phyloP scores from a whole-genome alignment of 1,284 basidiomycete species.

The Hymenochaete sp. region DNA sequence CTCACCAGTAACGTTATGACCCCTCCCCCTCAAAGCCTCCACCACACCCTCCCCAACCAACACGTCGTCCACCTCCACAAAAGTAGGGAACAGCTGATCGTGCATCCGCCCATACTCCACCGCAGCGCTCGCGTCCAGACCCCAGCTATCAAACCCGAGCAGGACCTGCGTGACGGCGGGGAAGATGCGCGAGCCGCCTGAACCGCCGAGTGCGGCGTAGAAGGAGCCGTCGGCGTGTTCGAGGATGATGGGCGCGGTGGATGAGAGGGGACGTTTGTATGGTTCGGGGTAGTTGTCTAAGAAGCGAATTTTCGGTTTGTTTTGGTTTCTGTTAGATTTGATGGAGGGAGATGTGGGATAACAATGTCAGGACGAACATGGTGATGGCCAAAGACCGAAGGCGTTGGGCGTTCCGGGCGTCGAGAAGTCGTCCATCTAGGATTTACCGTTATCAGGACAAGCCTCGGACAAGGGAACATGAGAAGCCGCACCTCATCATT shows the following conservation, averaged over 20 bases:
- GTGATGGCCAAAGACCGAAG: conserved; percentile 80
- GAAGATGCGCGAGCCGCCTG: conserved; percentile 85
- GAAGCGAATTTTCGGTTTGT: no score
- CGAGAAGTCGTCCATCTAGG: conserved; percentile 84
- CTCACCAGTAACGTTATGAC: conserved; percentile 68
- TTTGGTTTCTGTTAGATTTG: no score
- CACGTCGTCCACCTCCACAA: conserved; percentile 57
- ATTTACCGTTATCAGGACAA: neutral
- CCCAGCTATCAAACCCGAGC: conserved; percentile 73
- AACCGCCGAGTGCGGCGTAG: conserved; percentile 70
- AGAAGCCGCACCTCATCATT: conserved; percentile 63
- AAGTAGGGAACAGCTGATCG: conserved; percentile 74
- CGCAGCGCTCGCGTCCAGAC: conserved; percentile 68
- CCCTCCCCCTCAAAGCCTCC: conserved; percentile 46
- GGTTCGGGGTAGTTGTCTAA: conserved; percentile 82
- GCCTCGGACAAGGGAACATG: neutral
- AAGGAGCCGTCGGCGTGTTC: conserved; percentile 67
- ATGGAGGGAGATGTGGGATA: conserved; percentile 3
- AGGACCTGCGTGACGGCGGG: conserved; percentile 73
- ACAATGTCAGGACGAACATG: conserved; percentile 53
- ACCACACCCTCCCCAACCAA: conserved; percentile 44
- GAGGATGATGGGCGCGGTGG: conserved; percentile 73
- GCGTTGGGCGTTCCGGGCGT: conserved; percentile 72
- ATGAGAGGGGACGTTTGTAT: conserved; percentile 82
- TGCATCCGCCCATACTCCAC: conserved; percentile 88